These are phyloP conservation scores for Alternaria sp. DNA, from an alignment of 2,329 filamentous ascomycete genomes.

Conservation along the genomic window DNA sequence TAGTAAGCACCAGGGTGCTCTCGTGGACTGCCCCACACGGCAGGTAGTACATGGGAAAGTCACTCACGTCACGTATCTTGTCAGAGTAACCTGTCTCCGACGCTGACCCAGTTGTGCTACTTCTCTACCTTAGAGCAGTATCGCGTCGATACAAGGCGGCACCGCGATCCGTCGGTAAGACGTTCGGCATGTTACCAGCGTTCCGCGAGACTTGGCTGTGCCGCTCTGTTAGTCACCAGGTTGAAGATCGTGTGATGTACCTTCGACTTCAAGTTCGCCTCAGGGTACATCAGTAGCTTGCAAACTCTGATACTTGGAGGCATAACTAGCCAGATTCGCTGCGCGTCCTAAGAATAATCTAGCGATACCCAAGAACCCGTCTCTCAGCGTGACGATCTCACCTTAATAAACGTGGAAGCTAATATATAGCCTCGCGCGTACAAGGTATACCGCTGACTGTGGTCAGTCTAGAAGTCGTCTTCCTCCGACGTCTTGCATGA, in stretches of 20 bases:
- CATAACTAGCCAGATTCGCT: not conserved
- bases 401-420: not conserved
- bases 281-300: not conserved
- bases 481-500: not conserved
- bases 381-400: not conserved
- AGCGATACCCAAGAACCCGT: conserved; percentile 2
- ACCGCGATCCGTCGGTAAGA: conserved; percentile 11
- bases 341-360: not conserved
- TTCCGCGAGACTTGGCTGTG: conserved; percentile 4
- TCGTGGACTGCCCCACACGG: conserved; percentile 14
- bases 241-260: not conserved
- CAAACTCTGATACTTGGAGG: not conserved
- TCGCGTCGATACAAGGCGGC: conserved; percentile 13
- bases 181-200: not conserved
- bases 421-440: not conserved
- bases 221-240: not conserved
- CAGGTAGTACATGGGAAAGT: conserved; percentile 17
- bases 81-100: conserved; percentile 9
- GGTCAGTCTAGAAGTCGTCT: not conserved
- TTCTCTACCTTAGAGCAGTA: conserved; percentile 3
- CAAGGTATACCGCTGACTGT: not conserved
- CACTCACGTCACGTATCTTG: conserved; percentile 19
- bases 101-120: conserved; percentile 11
- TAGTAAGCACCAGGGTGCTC: conserved; percentile 11
- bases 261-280: not conserved